Evolutionary conservation across 2,329 filamentous ascomycete species (phyloP).

Genomic region (Penicillium thymicola): DNA sequence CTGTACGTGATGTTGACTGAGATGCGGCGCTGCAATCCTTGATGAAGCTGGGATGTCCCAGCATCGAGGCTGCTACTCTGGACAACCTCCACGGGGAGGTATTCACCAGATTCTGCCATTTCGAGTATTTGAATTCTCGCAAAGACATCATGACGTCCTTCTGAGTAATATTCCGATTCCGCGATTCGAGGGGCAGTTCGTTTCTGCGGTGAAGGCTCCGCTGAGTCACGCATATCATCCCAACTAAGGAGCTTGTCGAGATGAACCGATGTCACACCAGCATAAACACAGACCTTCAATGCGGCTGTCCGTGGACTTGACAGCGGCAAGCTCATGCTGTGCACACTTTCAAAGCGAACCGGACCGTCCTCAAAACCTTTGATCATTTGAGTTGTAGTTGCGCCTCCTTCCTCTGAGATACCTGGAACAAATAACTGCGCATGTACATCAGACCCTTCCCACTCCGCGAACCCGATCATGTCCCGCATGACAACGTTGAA

Average conservation of each 20-base stretch:
- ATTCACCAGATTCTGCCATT: constrained; percentile 85
- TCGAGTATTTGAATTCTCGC: constrained; percentile 85
- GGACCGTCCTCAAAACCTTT: constrained; percentile 89
- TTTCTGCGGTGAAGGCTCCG: constrained; percentile 54
- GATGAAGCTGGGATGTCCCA: constrained; percentile 93
- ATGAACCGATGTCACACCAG: constrained; percentile 87
- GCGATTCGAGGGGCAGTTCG: constrained; percentile 68
- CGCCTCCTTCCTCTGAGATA: constrained; percentile 82
- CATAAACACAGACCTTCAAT: constrained; percentile 85
- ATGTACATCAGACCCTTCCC: constrained; percentile 92
- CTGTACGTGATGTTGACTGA: constrained; percentile 87
- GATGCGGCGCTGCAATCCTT: constrained; percentile 86
- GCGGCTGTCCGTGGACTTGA: constrained; percentile 71
- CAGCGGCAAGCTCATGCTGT: constrained; percentile 92
- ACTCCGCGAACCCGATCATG: constrained; percentile 87
- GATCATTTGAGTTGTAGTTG: constrained; percentile 94
- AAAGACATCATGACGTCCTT: constrained; percentile 92
- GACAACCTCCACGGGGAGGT: constrained; percentile 87
- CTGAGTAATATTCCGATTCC: constrained; percentile 87
- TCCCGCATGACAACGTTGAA: constrained; percentile 99
- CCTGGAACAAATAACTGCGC: constrained; percentile 95
- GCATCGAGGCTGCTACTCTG: constrained; percentile 78
- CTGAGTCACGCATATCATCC: constrained; percentile 92
- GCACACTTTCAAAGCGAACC: constrained; percentile 92
- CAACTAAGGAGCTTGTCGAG: constrained; percentile 95